Evolutionary conservation across 116 monocot genomes (phyloP).

Genomic region (Dioscorea cayenensis): DNA sequence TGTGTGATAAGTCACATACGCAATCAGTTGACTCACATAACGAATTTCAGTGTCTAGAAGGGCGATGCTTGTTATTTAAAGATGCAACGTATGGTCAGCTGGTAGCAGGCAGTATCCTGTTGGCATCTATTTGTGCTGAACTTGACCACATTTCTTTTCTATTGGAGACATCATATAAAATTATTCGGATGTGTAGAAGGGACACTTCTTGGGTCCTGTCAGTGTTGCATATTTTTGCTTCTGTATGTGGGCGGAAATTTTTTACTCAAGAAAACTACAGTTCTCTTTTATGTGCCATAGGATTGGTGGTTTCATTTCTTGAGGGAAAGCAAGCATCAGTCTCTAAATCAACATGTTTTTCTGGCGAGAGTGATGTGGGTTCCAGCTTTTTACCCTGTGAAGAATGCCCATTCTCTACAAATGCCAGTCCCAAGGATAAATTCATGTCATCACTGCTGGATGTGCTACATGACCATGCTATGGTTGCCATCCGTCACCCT

Average conservation of each 20-base stretch:
- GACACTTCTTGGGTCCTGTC: conserved; percentile 39
- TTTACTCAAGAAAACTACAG: conserved; percentile 18
- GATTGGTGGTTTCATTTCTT: conserved; percentile 44
- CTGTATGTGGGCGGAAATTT: conserved; percentile 37
- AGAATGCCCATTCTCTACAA: conserved; percentile 57
- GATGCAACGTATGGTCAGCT: conserved; percentile 39
- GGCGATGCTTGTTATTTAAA: conserved; percentile 12
- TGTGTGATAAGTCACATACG: conserved; percentile 14
- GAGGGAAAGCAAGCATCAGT: conserved; percentile 23
- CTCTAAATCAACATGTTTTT: conserved; percentile 2
- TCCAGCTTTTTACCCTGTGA: conserved; percentile 25
- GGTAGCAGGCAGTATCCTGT: conserved; percentile 52
- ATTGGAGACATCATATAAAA: conserved; percentile 49
- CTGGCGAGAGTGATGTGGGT: neutral
- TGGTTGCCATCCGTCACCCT: conserved; percentile 1
- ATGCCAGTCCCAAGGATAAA: conserved; percentile 33
- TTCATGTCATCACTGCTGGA: conserved; percentile 36
- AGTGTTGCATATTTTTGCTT: conserved; percentile 62
- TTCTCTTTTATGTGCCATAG: conserved; percentile 31
- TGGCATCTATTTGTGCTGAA: conserved; percentile 53
- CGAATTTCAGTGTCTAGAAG: conserved; percentile 8
- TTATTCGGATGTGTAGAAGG: conserved; percentile 28
- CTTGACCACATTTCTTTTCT: conserved; percentile 37
- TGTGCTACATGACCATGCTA: conserved; percentile 31
- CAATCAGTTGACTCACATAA: neutral